phyloP scores from a whole-genome alignment of 345 rosid species.

The Eucalyptus pumila region DNA sequence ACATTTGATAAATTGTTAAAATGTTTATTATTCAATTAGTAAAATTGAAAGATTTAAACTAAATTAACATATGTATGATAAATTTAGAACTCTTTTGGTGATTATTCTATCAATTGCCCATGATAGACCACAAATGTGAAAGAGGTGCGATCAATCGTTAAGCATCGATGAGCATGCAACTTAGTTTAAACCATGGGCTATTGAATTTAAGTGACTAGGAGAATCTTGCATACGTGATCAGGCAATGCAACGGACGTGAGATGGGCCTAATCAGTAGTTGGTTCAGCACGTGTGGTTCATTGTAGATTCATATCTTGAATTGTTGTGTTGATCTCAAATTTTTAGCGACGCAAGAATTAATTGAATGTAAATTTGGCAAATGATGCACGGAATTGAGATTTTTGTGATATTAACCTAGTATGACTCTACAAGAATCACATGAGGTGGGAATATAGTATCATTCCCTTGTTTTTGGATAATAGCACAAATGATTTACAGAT shows the following conservation, averaged over 20 bases:
- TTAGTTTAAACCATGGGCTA: not conserved
- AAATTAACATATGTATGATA: no score
- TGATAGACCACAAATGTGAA: not conserved
- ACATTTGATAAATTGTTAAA: no score
- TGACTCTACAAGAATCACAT: no score
- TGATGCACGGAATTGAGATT: fast-evolving
- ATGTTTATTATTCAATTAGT: no score
- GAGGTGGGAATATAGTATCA: no score
- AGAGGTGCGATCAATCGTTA: not conserved
- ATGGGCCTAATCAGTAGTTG: not conserved
- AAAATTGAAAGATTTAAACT: no score
- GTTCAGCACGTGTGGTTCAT: not conserved
- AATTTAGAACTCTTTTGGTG: not conserved
- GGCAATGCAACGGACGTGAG: not conserved
- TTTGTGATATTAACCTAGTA: no score
- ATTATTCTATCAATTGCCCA: not conserved
- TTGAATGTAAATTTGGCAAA: no score
- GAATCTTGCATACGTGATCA: not conserved
- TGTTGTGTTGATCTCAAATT: no score
- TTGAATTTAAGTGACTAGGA: not conserved
- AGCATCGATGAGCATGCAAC: not conserved
- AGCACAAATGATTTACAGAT: no score
- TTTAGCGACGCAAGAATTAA: fast-evolving
- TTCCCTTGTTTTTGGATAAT: no score
- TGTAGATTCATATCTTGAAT: no score